phyloP scores from a whole-genome alignment of 202 grass and related monocot species.

The Bolboschoenoplectus hybrid region DNA sequence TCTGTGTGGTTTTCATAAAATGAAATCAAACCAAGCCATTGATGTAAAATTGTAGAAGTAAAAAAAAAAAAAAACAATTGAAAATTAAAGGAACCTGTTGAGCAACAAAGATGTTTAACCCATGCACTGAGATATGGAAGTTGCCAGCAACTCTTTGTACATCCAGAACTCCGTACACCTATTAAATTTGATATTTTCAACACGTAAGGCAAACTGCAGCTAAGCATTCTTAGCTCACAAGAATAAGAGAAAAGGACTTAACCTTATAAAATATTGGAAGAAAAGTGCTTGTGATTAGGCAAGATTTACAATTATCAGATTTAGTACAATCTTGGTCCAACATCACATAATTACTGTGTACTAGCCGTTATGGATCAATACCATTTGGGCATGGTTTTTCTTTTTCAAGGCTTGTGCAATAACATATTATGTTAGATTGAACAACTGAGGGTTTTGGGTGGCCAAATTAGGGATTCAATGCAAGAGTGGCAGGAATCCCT shows the following conservation, averaged over 20 bases:
- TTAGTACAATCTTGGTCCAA: conserved; percentile 10
- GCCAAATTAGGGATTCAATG: conserved; percentile 7
- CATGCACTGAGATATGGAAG: conserved; percentile 99
- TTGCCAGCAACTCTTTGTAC: conserved; percentile 99
- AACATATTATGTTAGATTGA: background rate
- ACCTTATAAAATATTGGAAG: background rate
- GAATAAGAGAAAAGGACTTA: background rate
- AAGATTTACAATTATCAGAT: background rate
- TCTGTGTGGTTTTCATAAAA: background rate
- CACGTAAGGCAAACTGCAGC: background rate
- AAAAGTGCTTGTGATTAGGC: background rate
- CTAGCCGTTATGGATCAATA: background rate
- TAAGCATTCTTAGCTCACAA: background rate
- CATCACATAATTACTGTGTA: background rate
- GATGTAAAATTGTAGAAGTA: conserved; percentile 5
- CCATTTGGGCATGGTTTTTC: background rate
- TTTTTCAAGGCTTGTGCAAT: background rate
- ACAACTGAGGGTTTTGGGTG: background rate
- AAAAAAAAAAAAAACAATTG: conserved; percentile 33
- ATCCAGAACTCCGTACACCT: conserved; percentile 92
- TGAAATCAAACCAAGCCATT: background rate
- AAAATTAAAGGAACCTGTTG: conserved; percentile 75
- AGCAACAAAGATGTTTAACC: conserved; percentile 97
- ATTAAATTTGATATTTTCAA: conserved; percentile 36
- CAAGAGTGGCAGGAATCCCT: background rate